These are phyloP conservation scores for Rhizophagus sp. DNA, from an alignment of 192 early-diverging fungal genomes.

Conservation along the genomic window DNA sequence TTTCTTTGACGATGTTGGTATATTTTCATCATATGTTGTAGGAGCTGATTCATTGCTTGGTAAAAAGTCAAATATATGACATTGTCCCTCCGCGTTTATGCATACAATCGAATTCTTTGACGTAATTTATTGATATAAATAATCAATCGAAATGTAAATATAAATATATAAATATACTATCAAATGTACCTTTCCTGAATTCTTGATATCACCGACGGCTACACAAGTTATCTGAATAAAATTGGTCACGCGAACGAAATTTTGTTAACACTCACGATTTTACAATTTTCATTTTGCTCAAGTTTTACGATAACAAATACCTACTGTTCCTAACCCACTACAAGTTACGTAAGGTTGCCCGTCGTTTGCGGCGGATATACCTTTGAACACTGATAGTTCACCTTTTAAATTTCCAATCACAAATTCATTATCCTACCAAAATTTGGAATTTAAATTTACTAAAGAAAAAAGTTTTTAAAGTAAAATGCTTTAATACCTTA, in stretches of 20 bases:
- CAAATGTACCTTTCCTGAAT: constrained; percentile 47
- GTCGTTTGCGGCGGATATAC: constrained; percentile 35
- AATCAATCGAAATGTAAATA: not conserved
- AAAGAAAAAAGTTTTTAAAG: not conserved
- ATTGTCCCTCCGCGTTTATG: constrained; percentile 57
- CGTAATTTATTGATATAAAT: not conserved
- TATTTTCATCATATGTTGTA: constrained; percentile 27
- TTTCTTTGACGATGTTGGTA: constrained; percentile 17
- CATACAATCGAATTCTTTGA: constrained; percentile 53
- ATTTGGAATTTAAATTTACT: not conserved
- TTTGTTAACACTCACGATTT: not conserved
- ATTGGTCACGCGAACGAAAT: not conserved
- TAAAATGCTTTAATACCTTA: constrained; percentile 38
- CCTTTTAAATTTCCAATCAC: constrained; percentile 61
- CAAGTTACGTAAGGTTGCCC: constrained; percentile 49
- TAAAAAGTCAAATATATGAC: constrained; percentile 57
- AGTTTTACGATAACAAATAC: not conserved
- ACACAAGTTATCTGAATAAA: constrained; percentile 56
- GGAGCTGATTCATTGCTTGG: not conserved
- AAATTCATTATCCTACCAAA: constrained; percentile 56
- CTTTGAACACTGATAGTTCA: constrained; percentile 59
- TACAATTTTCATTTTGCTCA: not conserved
- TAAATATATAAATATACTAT: not conserved
- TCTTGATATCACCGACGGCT: constrained; percentile 57
- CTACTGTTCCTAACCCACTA: constrained; percentile 56